A percentile compares a stretch with the other conserved stretches of the same genome.
These are phyloP conservation scores for Albifimbria verrucaria DNA, from an alignment of 2,329 filamentous ascomycete species.

Conservation along the genomic window DNA sequence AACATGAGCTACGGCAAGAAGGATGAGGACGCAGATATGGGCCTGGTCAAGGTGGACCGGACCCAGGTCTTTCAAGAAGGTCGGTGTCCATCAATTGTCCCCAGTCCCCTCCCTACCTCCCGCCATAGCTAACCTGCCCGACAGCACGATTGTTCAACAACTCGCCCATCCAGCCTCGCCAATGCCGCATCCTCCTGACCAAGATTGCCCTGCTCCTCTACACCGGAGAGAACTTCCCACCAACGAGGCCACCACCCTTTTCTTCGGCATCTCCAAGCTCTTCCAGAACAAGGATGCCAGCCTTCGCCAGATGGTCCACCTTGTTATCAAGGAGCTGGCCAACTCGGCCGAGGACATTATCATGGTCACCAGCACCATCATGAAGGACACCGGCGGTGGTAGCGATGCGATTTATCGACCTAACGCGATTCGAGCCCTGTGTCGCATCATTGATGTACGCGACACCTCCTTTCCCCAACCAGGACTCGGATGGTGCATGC, in stretches of 20 bases:
- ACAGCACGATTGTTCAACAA: slow-evolving; percentile 95
- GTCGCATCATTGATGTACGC: slow-evolving; percentile 91
- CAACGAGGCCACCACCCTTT: slow-evolving; percentile 95
- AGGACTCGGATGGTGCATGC: slow-evolving; percentile 16
- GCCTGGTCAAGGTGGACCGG: slow-evolving; percentile 94
- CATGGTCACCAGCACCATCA: slow-evolving; percentile 99
- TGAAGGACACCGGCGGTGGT: slow-evolving; percentile 97
- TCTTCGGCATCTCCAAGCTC: slow-evolving; percentile 98
- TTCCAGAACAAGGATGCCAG: slow-evolving; percentile 99
- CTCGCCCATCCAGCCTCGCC: slow-evolving; percentile 92
- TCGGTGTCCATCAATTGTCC: slow-evolving; percentile 41
- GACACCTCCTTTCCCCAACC: slow-evolving; percentile 7
- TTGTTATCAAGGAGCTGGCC: slow-evolving; percentile 96
- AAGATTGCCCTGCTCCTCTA: slow-evolving; percentile 96
- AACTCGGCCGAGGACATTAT: slow-evolving; percentile 97
- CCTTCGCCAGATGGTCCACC: slow-evolving; percentile 96
- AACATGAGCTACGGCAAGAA: slow-evolving; percentile 98
- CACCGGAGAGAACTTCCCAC: slow-evolving; percentile 94
- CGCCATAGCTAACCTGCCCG: slow-evolving; percentile 30
- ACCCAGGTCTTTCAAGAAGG: slow-evolving; percentile 99
- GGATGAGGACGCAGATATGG: slow-evolving; percentile 93
- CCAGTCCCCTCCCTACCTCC: slow-evolving; percentile 21
- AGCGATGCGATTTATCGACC: slow-evolving; percentile 92
- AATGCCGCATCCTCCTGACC: slow-evolving; percentile 95
- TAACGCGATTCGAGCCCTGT: slow-evolving; percentile 92